A percentile compares a stretch with the other conserved stretches of the same genome.
Conservation (phyloP, 2,329 filamentous ascomycete genomes). For the Fusarium mexicanum region DNA sequence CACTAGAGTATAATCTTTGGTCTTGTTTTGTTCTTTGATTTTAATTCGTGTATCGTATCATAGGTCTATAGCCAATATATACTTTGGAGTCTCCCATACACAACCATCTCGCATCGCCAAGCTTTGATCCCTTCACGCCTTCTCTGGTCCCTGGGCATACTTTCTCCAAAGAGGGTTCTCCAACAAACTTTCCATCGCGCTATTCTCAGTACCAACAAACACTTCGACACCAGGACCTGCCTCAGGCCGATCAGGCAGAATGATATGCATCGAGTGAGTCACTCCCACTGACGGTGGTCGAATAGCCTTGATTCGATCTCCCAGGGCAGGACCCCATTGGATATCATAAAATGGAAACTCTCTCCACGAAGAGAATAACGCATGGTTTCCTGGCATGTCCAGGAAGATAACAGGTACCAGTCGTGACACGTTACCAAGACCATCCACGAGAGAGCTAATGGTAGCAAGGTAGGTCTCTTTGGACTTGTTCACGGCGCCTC, state of each 20-base stretch:
- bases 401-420: background rate
- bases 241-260: background rate
- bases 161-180: background rate
- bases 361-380: conserved; percentile 8
- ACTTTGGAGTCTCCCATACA: no score
- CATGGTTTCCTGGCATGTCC: conserved; percentile 12
- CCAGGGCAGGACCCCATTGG: conserved; percentile 6
- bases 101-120: rapidly evolving
- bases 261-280: conserved; percentile 6
- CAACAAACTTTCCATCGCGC: background rate
- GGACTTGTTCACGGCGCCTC: conserved; percentile 8
- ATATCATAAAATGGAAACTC: conserved; percentile 16
- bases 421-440: background rate
- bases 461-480: background rate
- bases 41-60: background rate
- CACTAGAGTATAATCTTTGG: background rate
- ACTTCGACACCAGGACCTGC: conserved; percentile 5
- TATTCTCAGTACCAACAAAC: conserved; percentile 1
- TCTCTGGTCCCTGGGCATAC: background rate
- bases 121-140: background rate
- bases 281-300: background rate
- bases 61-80: rapidly evolving
- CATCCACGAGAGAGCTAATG: background rate
- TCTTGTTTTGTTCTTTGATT: background rate
- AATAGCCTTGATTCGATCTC: background rate